Conservation (phyloP, 2,329 filamentous ascomycete genomes). For the Plenodomus tracheiphilus region DNA sequence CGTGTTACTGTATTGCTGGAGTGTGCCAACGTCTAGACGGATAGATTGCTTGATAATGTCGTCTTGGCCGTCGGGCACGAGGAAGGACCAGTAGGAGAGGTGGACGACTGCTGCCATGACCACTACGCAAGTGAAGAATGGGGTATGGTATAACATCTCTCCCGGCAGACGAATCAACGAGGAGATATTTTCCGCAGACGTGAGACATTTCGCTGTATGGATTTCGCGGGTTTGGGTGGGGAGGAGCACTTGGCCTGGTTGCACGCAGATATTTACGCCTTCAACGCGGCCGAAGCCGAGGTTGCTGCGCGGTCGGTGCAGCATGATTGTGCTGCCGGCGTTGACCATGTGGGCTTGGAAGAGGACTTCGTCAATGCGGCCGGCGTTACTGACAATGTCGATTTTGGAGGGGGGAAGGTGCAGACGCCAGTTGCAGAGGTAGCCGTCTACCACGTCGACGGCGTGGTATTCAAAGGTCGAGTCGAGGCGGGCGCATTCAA, state of each 20-base stretch:
- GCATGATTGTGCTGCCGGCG: constrained; percentile 44
- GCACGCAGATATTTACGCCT: constrained; percentile 65
- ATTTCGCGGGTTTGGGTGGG: constrained; percentile 56
- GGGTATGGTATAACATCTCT: constrained; percentile 69
- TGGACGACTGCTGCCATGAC: constrained; percentile 47
- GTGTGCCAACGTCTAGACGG: constrained; percentile 74
- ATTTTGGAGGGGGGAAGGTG: constrained; percentile 75
- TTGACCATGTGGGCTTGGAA: constrained; percentile 87
- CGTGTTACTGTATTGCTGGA: constrained; percentile 67
- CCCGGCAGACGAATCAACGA: constrained; percentile 74
- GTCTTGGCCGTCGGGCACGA: constrained; percentile 56
- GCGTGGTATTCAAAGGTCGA: constrained; percentile 46
- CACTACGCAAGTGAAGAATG: constrained; percentile 47
- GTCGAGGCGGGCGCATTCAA: constrained; percentile 53
- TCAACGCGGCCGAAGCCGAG: constrained; percentile 42
- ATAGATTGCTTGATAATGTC: constrained; percentile 74
- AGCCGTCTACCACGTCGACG: constrained; percentile 61
- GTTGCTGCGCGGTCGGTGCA: constrained; percentile 50
- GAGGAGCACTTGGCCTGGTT: constrained; percentile 57
- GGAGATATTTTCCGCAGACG: constrained; percentile 76
- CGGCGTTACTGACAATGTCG: constrained; percentile 69
- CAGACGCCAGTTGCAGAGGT: constrained; percentile 74
- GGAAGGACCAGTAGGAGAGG: constrained; percentile 71
- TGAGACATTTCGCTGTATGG: constrained; percentile 80
- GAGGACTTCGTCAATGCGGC: constrained; percentile 78